Evolutionary conservation across 495 filamentous ascomycete genomes (phyloP).

Genomic region (Tuber melanosporum): DNA sequence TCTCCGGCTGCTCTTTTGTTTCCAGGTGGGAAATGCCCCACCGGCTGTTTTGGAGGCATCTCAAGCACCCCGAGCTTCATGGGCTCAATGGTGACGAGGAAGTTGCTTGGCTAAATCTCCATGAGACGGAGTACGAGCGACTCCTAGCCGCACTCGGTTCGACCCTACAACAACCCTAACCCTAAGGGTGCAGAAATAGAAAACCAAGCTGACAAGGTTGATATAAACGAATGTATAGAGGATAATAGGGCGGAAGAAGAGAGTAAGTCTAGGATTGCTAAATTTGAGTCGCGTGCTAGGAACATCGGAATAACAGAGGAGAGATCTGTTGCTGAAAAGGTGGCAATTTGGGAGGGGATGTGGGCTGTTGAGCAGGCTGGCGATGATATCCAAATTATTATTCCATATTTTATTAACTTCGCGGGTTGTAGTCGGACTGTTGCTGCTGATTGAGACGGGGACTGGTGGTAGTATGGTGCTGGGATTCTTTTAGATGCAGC

Average conservation of each 20-base stretch:
- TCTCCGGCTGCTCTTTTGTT: too few species aligned
- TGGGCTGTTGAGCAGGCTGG: background rate
- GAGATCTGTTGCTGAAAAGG: background rate
- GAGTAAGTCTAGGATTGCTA: background rate
- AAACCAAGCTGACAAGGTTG: background rate
- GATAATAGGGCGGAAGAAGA: background rate
- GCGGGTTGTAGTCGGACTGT: background rate
- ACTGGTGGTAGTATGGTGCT: background rate
- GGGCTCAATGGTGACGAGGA: background rate
- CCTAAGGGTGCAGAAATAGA: background rate
- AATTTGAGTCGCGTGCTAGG: background rate
- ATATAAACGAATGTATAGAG: background rate
- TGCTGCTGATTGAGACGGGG: background rate
- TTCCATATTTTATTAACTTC: background rate
- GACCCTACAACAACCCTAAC: background rate
- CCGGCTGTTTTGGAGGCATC: background rate
- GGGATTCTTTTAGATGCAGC: background rate
- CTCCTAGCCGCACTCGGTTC: too few species aligned
- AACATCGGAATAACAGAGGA: background rate
- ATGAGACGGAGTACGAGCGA: too few species aligned
- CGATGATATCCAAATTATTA: background rate
- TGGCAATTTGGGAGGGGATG: background rate
- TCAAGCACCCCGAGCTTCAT: background rate
- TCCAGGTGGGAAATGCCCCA: too few species aligned
- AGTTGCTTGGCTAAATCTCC: background rate